These are phyloP conservation scores for Venturiaceae sp. DNA, from an alignment of 2,329 filamentous ascomycete genomes.

Conservation along the genomic window DNA sequence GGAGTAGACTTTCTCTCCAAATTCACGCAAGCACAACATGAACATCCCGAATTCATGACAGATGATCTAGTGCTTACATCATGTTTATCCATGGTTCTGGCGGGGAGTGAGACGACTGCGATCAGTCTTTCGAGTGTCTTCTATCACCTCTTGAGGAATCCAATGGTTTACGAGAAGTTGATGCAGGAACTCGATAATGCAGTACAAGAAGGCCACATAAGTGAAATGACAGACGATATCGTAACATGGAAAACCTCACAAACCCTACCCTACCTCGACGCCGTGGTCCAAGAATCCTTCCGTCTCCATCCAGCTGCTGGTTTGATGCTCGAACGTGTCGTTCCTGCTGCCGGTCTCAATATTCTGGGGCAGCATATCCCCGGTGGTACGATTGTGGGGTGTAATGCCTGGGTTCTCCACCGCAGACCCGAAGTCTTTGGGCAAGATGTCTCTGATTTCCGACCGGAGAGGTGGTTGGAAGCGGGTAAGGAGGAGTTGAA, in stretches of 20 bases:
- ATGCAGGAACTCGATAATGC: conserved; percentile 54
- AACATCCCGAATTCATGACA: conserved; percentile 62
- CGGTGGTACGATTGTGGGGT: conserved; percentile 65
- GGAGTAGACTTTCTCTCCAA: conserved; percentile 58
- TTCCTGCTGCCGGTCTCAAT: conserved; percentile 53
- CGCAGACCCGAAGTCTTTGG: conserved; percentile 59
- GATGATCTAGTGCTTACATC: conserved; percentile 60
- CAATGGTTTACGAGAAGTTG: conserved; percentile 43
- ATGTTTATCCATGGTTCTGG: conserved; percentile 61
- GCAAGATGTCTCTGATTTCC: conserved; percentile 52
- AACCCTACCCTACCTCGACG: conserved; percentile 65
- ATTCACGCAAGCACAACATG: conserved; percentile 58
- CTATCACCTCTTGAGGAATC: conserved; percentile 62
- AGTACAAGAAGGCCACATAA: conserved; percentile 38
- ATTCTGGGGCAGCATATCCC: conserved; percentile 54
- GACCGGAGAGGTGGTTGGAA: conserved; percentile 59
- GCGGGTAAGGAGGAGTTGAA: conserved; percentile 45
- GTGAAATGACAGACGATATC: conserved; percentile 38
- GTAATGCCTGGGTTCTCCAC: conserved; percentile 67
- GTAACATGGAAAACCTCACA: conserved; percentile 63
- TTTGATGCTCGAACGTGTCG: conserved; percentile 62
- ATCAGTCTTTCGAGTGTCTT: conserved; percentile 64
- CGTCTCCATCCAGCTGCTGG: conserved; percentile 66
- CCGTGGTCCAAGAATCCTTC: conserved; percentile 69
- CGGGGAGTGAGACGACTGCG: conserved; percentile 71